Evolutionary conservation across 331 rosid species (phyloP).

Genomic region (Malus hybrid): DNA sequence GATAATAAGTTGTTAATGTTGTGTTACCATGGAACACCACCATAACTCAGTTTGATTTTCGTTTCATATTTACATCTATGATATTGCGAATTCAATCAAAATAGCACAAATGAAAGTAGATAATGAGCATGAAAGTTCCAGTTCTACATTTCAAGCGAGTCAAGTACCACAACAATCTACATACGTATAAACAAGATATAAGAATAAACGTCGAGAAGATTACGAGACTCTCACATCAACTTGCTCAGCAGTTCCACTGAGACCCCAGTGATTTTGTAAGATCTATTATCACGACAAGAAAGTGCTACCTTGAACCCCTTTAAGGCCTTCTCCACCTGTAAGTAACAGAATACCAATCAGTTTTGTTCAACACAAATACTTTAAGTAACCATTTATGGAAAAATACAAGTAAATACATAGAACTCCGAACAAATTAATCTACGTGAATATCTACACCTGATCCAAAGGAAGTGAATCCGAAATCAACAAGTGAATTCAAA

Average conservation of each 20-base stretch:
- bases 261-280: conserved; percentile 38
- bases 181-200: not conserved
- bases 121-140: not conserved
- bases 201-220: too few species aligned
- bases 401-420: not conserved
- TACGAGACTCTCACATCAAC: conserved; percentile 36
- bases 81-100: too few species aligned
- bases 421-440: not conserved
- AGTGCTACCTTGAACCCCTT: conserved; percentile 40
- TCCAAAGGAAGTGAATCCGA: not conserved
- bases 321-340: conserved; percentile 45
- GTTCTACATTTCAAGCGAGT: not conserved
- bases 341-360: not conserved
- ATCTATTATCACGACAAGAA: not conserved
- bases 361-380: not conserved
- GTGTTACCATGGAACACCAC: too few species aligned
- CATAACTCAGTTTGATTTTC: too few species aligned
- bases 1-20: too few species aligned
- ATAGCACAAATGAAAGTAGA: not conserved
- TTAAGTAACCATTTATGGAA: not conserved
- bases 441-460: not conserved
- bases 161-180: not conserved
- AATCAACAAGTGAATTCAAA: not conserved
- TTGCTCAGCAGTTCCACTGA: conserved; percentile 29
- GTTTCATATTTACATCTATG: too few species aligned